Percentiles rank a stretch among this genome's conserved stretches.
Evolutionary conservation across 768 basidiomycete species (phyloP).

Genomic region (Rhodosporidiobolus sp.): DNA sequence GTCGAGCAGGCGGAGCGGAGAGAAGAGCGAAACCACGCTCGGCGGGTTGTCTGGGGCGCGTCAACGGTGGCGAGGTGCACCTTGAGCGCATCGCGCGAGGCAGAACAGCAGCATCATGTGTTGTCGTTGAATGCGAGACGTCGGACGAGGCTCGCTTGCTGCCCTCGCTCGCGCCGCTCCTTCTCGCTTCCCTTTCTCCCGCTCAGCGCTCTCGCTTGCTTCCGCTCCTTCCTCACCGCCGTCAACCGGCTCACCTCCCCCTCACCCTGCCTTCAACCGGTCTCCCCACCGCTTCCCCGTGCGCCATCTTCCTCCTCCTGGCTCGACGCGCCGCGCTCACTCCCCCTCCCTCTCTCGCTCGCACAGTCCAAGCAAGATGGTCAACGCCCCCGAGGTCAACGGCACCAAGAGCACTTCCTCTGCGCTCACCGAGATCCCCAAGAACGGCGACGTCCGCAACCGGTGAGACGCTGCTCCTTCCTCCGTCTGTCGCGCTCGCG

Average conservation of each 20-base stretch:
- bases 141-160: neutral
- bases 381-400: constrained; percentile 28
- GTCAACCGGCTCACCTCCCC: neutral
- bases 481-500: too few species aligned
- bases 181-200: neutral
- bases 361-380: constrained; percentile 3
- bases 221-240: neutral
- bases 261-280: neutral
- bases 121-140: neutral
- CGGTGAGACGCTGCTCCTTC: constrained; percentile 39
- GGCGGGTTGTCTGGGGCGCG: too few species aligned
- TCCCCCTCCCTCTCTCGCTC: too few species aligned
- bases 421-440: constrained; percentile 15
- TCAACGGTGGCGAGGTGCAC: too few species aligned
- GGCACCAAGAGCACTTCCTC: neutral
- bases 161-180: too few species aligned
- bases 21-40: too few species aligned
- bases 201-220: neutral
- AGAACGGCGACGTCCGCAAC: constrained; percentile 59
- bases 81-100: too few species aligned
- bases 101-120: too few species aligned
- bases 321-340: neutral
- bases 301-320: neutral
- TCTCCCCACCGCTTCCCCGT: neutral
- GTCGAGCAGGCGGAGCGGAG: too few species aligned